Evolutionary conservation across 768 basidiomycete genomes (phyloP).

Genomic region (Calocybe cyanea): DNA sequence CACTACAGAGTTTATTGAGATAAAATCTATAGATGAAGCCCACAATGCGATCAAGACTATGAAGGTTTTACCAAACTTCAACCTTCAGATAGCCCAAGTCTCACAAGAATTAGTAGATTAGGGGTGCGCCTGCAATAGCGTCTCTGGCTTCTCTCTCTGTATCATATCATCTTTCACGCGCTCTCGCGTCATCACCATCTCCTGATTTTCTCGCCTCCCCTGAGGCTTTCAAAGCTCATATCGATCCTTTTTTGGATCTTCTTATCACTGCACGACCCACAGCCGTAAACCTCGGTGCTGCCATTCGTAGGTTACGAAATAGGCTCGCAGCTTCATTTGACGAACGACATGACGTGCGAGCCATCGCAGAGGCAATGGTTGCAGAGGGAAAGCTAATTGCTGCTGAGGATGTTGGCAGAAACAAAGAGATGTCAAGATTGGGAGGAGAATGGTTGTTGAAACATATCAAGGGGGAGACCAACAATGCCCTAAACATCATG

Average conservation of each 20-base stretch:
- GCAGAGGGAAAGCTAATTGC: conserved; percentile 72
- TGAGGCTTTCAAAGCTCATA: conserved; percentile 45
- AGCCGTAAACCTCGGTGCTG: conserved; percentile 91
- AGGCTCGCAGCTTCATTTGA: conserved; percentile 41
- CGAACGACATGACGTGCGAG: conserved; percentile 39
- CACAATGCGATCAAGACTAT: conserved; percentile 94
- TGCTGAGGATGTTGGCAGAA: conserved; percentile 84
- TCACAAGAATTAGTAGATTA: conserved; percentile 36
- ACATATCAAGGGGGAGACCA: conserved; percentile 32
- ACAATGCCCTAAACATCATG: conserved; percentile 68
- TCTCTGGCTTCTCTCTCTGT: conserved; percentile 85
- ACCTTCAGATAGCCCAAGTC: background rate
- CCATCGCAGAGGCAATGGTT: conserved; percentile 57
- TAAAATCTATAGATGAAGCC: conserved; percentile 76
- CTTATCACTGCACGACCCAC: conserved; percentile 91
- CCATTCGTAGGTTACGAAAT: conserved; percentile 65
- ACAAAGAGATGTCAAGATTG: conserved; percentile 77
- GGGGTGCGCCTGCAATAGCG: conserved; percentile 94
- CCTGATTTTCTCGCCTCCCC: conserved; percentile 58
- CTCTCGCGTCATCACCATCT: conserved; percentile 38
- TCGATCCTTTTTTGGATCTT: conserved; percentile 60
- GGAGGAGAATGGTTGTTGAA: conserved; percentile 85
- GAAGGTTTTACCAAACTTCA: conserved; percentile 53
- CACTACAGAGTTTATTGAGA: conserved; percentile 56
- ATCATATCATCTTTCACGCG: conserved; percentile 57